A percentile compares a stretch with the other conserved stretches of the same genome.
Evolutionary conservation across 768 basidiomycete species (phyloP).

Genomic region (Trametes punicea): DNA sequence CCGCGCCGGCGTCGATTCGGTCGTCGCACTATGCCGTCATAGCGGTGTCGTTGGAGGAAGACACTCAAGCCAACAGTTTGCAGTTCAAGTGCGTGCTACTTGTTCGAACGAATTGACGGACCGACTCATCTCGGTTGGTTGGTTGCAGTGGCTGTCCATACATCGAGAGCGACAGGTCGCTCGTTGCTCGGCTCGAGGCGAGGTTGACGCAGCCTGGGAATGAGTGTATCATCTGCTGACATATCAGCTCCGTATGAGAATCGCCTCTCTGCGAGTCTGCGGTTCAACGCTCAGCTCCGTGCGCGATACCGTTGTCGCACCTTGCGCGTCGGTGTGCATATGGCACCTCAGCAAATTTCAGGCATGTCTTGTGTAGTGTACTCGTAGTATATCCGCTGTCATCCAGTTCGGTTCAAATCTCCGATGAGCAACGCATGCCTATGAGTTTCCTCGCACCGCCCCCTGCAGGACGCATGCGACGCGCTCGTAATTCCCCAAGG

Average conservation of each 20-base stretch:
- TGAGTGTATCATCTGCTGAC: constrained; percentile 2
- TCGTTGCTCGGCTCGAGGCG: constrained; percentile 5
- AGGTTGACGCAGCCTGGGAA: neutral
- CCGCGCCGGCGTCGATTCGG: constrained; percentile 18
- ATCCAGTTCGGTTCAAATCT: too few relatives aligned
- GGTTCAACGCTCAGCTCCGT: too few relatives aligned
- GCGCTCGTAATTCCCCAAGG: too few relatives aligned
- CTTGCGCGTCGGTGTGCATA: too few relatives aligned
- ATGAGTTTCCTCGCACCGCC: too few relatives aligned
- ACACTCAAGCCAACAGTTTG: constrained; percentile 5
- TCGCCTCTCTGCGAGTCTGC: too few relatives aligned
- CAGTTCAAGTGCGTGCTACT: constrained; percentile 8
- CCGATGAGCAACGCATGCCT: too few relatives aligned
- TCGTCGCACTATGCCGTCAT: constrained; percentile 27
- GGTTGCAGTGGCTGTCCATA: constrained; percentile 5
- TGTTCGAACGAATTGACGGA: neutral
- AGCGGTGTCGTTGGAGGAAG: constrained; percentile 25
- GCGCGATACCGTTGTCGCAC: too few relatives aligned
- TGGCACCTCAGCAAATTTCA: too few relatives aligned
- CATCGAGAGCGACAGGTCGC: constrained; percentile 7
- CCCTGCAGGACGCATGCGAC: too few relatives aligned
- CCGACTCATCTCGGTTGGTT: neutral
- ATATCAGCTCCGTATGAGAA: neutral
- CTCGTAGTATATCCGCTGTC: too few relatives aligned
- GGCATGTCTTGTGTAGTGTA: too few relatives aligned